Conservation (phyloP, 2,329 filamentous ascomycete genomes). For the Cordyceps militaris region DNA sequence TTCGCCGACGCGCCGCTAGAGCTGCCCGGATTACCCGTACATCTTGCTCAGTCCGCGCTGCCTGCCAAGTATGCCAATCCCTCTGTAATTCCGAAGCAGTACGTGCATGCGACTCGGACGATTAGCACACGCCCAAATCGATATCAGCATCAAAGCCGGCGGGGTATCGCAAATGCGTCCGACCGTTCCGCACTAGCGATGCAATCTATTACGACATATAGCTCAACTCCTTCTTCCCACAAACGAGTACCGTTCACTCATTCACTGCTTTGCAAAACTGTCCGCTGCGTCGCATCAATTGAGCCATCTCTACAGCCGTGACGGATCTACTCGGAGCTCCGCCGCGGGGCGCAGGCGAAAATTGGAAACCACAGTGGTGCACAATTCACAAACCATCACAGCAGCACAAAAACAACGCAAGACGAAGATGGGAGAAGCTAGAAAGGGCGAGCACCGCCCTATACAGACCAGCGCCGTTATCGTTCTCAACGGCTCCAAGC, state of each 20-base stretch:
- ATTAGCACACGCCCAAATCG: not conserved
- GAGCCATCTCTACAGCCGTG: not conserved
- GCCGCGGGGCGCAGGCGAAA: conserved; percentile 5
- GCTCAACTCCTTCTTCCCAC: not conserved
- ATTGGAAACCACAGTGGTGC: conserved; percentile 1
- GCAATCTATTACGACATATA: conserved; percentile 3
- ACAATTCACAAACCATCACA: not conserved
- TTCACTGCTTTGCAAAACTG: not conserved
- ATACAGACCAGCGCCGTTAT: conserved; percentile 47
- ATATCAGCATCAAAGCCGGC: not conserved
- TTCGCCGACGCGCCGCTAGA: not conserved
- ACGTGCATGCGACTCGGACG: not conserved
- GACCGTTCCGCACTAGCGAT: not conserved
- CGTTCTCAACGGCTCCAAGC: conserved; percentile 33
- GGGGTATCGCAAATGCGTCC: conserved; percentile 4
- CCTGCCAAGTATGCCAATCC: no score
- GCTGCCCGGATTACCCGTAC: not conserved
- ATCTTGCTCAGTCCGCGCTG: not conserved
- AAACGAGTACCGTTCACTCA: not conserved
- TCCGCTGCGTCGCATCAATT: not conserved
- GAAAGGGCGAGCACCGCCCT: conserved; percentile 30
- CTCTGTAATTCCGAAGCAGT: not conserved
- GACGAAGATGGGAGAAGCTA: conserved; percentile 4
- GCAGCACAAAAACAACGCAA: not conserved
- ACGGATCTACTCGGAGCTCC: conserved; percentile 10